A percentile compares a stretch with the other conserved stretches of the same genome.
Evolutionary conservation across 1,139 yeast species (phyloP).

Genomic region (Debaryomyces singareniensis): DNA sequence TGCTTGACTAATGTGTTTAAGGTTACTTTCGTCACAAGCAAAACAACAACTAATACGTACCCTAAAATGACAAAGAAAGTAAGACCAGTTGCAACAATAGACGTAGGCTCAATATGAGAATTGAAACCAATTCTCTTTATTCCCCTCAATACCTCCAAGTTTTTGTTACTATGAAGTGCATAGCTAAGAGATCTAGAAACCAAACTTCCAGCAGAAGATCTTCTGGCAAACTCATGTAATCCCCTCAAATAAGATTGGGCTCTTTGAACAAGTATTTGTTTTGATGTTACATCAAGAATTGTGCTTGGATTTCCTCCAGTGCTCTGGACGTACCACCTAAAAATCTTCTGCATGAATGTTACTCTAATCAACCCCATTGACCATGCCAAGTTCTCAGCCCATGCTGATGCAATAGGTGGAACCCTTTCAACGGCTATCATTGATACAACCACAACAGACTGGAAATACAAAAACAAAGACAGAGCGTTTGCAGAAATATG

Average conservation of each 20-base stretch:
- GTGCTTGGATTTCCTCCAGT: constrained; percentile 71
- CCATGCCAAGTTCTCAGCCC: constrained; percentile 83
- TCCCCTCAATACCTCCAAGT: constrained; percentile 63
- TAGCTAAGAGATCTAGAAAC: constrained; percentile 25
- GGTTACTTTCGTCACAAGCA: constrained; percentile 47
- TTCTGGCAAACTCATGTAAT: constrained; percentile 16
- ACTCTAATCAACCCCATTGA: constrained; percentile 75
- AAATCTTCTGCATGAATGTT: constrained; percentile 65
- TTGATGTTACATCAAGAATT: constrained; percentile 50
- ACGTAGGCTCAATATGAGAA: constrained; percentile 64
- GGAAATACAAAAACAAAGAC: constrained; percentile 69
- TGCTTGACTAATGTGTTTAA: constrained; percentile 39
- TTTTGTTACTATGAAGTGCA: constrained; percentile 29
- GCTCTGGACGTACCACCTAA: constrained; percentile 75
- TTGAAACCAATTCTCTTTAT: constrained; percentile 66
- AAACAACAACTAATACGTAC: constrained; percentile 38
- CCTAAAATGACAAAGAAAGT: constrained; percentile 69
- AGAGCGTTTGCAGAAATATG: constrained; percentile 72
- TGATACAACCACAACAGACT: constrained; percentile 64
- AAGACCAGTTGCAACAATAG: constrained; percentile 70
- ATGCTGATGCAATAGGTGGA: constrained; percentile 75
- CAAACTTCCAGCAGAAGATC: constrained; percentile 4
- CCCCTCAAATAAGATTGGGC: constrained; percentile 27
- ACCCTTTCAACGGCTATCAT: constrained; percentile 69
- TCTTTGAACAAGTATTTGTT: constrained; percentile 65